Evolutionary conservation across 108 stramenopile genomes (phyloP), one percentile per base, ranked within the genome.

Genomic region (Nitzschia putrida): DNA sequence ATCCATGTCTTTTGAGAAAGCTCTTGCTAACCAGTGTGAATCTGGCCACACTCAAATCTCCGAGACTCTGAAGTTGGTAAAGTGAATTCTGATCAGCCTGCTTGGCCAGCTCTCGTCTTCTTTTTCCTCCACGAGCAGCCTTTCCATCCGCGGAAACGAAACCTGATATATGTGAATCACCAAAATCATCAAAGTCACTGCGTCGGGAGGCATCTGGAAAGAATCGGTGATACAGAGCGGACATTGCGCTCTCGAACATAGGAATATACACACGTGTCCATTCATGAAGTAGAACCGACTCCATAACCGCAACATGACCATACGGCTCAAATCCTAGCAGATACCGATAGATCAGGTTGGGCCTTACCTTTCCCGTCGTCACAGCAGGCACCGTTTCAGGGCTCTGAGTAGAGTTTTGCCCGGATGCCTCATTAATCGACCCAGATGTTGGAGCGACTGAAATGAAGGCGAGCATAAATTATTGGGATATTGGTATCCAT

Each of bases 341-440:
- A 60, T 83, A 85, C 0, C 91, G 85, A 73, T 88, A 89, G 37
- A 86, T 47, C n/a, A 77, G 79, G 61, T 92, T 92, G 47, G 91
- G 88, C n/a, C n/a, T n/a, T n/a, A n/a, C n/a, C n/a, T n/a, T n/a
- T n/a, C n/a, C n/a, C n/a, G n/a, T n/a, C n/a, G n/a, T n/a, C n/a
- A n/a, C n/a, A n/a, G n/a, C n/a, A n/a, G n/a, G n/a, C n/a, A n/a
- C n/a, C n/a, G n/a, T n/a, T n/a, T n/a, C n/a, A n/a, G n/a, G n/a
- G n/a, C n/a, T n/a, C n/a, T n/a, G n/a, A n/a, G n/a, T n/a, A n/a
- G n/a, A n/a, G n/a, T n/a, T n/a, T n/a, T n/a, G n/a, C n/a, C n/a
- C n/a, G n/a, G n/a, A n/a, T n/a, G n/a, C n/a, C n/a, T n/a, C n/a
- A n/a, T n/a, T n/a, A n/a, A n/a, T n/a, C n/a, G n/a, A n/a, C n/a